Evolutionary conservation across 192 early-diverging fungal genomes (phyloP).

Genomic region (Coemansia furcata): DNA sequence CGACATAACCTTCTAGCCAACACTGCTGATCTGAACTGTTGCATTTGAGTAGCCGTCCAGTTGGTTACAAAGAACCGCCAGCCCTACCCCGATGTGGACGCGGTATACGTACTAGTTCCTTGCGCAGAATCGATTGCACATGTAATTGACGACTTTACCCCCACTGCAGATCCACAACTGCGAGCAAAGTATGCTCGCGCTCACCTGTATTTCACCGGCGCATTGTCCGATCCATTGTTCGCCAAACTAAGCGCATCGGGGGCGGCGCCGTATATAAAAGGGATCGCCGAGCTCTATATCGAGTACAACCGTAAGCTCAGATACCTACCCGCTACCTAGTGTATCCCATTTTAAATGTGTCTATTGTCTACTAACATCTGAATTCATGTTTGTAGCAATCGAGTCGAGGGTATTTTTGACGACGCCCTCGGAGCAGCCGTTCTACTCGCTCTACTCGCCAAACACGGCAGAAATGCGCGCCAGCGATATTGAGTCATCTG

Average conservation of each 20-base stretch:
- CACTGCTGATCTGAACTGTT: neutral
- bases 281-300: constrained; percentile 45
- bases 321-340: neutral
- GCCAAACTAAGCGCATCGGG: constrained; percentile 31
- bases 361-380: neutral
- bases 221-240: constrained; percentile 40
- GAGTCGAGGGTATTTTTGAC: constrained; percentile 53
- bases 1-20: neutral
- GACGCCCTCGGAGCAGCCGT: constrained; percentile 47
- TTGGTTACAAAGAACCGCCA: constrained; percentile 43
- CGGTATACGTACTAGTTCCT: constrained; percentile 51
- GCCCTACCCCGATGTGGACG: constrained; percentile 50
- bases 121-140: constrained; percentile 42
- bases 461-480: constrained; percentile 13
- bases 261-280: constrained; percentile 38
- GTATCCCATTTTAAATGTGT: neutral
- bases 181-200: constrained; percentile 33
- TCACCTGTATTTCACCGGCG: constrained; percentile 53
- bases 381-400: constrained; percentile 27
- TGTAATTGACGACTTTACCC: constrained; percentile 42
- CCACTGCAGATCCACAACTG: neutral
- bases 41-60: constrained; percentile 37
- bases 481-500: constrained; percentile 43
- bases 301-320: constrained; percentile 48
- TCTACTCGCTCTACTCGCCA: constrained; percentile 54